Evolutionary conservation across 257 asterid species (phyloP), one percentile per base, ranked within the genome.

Genomic region (Hygrophila difformis): DNA sequence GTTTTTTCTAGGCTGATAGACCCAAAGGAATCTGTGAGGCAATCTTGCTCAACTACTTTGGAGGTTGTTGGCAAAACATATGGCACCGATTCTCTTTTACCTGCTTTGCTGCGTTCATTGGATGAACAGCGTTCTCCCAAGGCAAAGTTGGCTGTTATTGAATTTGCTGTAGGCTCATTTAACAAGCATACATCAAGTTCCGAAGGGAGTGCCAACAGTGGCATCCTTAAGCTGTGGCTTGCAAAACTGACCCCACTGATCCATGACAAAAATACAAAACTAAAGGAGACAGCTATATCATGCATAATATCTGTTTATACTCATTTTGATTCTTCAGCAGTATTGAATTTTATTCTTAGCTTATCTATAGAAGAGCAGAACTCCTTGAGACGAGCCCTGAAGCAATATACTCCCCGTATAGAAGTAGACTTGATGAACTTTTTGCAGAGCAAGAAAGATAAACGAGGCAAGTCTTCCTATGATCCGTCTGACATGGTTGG

Each of bases 61-160:
- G 96, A 86, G 39, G 80, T 77, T 60, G 96, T 91, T 38, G 80
- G 89, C 55, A 91, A 78, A 74, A 86, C 99, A 23, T 91, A 91
- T 52, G 94, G 88, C 43, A 63, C 85, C 9, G 99, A 91, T 60
- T 80, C 96, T 47, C 96, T 86, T 70, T 55, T 91, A 53, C 95
- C 99, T 36, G 93, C 99, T 55, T 69, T 91, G 74, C 85, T 91
- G 54, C 88, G 99, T 39, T 91, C 99, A 2, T 61, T 91, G 64
- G 99, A 91, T 42, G 99, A 91, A 68, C 99, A 91, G 55, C 99
- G 99, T 14, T 91, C 99, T 44, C 99, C 99, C 39, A 91, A 91
- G 75, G 99, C 99, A 33, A 91, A 91, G 62, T 69, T 91, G 71
- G 99, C 99, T 19, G 96, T 86, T 33, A 86, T 91, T 47, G 95